Evolutionary conservation across 495 filamentous ascomycete species (phyloP).

Genomic region (Ramalina peruviana): DNA sequence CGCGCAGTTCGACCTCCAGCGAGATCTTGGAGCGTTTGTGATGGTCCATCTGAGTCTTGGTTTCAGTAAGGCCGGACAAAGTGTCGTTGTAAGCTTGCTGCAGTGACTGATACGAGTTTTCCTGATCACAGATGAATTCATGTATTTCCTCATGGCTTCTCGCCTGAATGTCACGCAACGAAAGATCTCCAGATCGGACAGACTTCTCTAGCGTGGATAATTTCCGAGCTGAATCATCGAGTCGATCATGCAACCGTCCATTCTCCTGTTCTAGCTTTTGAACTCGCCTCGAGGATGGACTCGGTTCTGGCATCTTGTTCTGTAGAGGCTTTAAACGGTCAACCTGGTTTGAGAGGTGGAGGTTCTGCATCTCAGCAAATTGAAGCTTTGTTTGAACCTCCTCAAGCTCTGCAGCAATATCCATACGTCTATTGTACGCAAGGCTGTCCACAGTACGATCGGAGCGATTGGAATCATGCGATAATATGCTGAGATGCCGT

Average conservation of each 20-base stretch:
- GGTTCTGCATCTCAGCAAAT: constrained; percentile 89
- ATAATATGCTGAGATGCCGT: constrained; percentile 46
- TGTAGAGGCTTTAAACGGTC: constrained; percentile 46
- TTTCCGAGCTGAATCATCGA: constrained; percentile 90
- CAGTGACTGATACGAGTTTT: constrained; percentile 70
- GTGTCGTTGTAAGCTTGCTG: constrained; percentile 75
- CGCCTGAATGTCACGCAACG: constrained; percentile 80
- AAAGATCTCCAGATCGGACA: constrained; percentile 77
- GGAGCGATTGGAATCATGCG: constrained; percentile 71
- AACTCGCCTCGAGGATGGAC: constrained; percentile 65
- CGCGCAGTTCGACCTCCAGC: constrained; percentile 80
- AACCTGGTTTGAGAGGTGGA: constrained; percentile 81
- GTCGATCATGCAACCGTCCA: constrained; percentile 79
- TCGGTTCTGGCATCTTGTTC: constrained; percentile 61
- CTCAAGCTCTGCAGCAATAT: constrained; percentile 81
- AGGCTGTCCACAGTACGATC: constrained; percentile 83
- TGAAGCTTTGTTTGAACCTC: constrained; percentile 91
- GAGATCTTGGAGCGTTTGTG: constrained; percentile 63
- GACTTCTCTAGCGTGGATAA: constrained; percentile 81
- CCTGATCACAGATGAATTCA: constrained; percentile 85
- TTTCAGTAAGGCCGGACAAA: constrained; percentile 68
- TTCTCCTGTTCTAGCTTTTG: constrained; percentile 91
- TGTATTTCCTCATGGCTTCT: constrained; percentile 91
- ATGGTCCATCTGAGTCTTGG: constrained; percentile 75
- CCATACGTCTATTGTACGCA: constrained; percentile 79